Conservation (phyloP, 257 asterid species). For the Solanum habrochaites region DNA sequence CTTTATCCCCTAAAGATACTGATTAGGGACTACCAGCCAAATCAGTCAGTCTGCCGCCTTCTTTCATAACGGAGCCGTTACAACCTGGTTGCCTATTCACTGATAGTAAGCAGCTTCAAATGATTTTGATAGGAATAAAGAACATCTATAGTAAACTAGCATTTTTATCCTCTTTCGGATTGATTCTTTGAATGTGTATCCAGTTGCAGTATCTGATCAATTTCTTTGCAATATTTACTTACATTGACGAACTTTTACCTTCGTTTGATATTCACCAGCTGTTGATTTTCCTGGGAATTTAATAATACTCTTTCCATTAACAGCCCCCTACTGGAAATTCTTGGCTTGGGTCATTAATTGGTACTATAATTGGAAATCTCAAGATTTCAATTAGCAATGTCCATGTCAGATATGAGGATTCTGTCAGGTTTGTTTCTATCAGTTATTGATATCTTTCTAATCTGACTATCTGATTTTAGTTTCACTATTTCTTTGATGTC, state of each 20-base stretch:
- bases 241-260: not conserved
- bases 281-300: slow-evolving; percentile 6
- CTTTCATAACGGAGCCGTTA: not conserved
- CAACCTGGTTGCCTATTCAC: not conserved
- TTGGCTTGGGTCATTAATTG: slow-evolving; percentile 93
- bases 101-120: not conserved
- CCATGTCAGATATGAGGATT: slow-evolving; percentile 90
- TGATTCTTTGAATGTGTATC: not conserved
- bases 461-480: not conserved
- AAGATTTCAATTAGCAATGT: slow-evolving; percentile 95
- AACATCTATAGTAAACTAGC: not conserved
- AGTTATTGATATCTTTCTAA: not conserved
- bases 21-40: no score
- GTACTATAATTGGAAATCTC: slow-evolving; percentile 92
- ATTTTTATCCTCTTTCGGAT: not conserved
- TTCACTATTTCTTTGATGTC: not conserved
- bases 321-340: slow-evolving; percentile 91
- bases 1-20: no score
- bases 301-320: slow-evolving; percentile 10
- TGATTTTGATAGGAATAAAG: not conserved
- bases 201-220: not conserved
- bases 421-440: slow-evolving; percentile 55
- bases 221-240: not conserved
- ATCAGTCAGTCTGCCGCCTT: no score
- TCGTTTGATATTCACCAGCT: not conserved